A percentile compares a stretch with the other conserved stretches of the same genome.
These are phyloP conservation scores for Globomyces pollinis-pini DNA, from an alignment of 192 early-diverging fungal species.

Conservation along the genomic window DNA sequence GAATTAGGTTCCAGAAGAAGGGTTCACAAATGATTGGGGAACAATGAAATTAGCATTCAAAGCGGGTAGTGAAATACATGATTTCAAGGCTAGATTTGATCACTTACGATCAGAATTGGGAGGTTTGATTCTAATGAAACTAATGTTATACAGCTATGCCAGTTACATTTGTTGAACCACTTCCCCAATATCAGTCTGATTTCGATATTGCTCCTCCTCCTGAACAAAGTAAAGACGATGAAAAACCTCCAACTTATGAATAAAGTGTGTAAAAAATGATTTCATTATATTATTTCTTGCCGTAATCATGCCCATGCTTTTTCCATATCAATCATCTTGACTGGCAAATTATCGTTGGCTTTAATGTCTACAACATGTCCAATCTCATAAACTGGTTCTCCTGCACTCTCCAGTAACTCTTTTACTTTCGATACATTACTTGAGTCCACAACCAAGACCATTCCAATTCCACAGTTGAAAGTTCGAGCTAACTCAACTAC, in stretches of 20 bases:
- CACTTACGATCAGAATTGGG: constrained; percentile 3
- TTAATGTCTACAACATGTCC: constrained; percentile 43
- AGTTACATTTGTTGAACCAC: constrained; percentile 5
- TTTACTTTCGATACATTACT: constrained; percentile 57
- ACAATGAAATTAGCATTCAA: background rate
- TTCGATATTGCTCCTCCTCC: background rate
- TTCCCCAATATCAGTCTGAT: background rate
- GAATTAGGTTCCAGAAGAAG: background rate
- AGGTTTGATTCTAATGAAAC: background rate
- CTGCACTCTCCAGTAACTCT: constrained; percentile 44
- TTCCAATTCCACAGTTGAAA: constrained; percentile 99
- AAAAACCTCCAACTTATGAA: background rate
- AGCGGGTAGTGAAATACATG: background rate
- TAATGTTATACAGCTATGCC: background rate
- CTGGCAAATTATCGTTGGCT: background rate
- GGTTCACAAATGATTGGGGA: constrained; percentile 5
- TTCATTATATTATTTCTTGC: background rate
- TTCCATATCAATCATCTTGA: constrained; percentile 11
- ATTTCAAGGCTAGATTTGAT: constrained; percentile 6
- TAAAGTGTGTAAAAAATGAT: background rate
- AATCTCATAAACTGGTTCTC: constrained; percentile 65
- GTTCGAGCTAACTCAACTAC: constrained; percentile 86
- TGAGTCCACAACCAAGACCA: constrained; percentile 79
- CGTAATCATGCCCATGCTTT: background rate
- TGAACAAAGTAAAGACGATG: background rate